Evolutionary conservation across 306 rosid species (phyloP).

Genomic region (Cicer arietinum): DNA sequence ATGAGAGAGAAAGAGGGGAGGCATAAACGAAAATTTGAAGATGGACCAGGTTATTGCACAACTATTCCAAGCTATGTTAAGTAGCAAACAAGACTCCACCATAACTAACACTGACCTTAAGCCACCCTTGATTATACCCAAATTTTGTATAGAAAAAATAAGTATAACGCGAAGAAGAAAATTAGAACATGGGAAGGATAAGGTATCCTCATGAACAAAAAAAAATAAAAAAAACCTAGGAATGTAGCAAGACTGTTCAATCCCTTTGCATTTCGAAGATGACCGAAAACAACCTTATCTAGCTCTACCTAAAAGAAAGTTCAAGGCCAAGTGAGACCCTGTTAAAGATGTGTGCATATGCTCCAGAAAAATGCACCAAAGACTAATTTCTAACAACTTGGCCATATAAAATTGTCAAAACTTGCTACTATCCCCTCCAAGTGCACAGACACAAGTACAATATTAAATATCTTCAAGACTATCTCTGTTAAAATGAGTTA

Average conservation of each 20-base stretch:
- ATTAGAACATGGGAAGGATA: background rate
- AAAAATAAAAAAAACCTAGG: background rate
- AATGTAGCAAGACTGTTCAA: constrained; percentile 8
- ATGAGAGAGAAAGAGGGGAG: background rate
- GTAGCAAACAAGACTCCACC: constrained; percentile 23
- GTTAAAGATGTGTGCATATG: no score
- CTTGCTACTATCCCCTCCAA: background rate
- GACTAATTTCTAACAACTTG: constrained; percentile 19
- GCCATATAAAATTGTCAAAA: constrained; percentile 1
- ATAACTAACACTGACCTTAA: background rate
- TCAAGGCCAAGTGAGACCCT: constrained; percentile 3
- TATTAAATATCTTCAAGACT: background rate
- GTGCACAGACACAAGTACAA: constrained; percentile 26
- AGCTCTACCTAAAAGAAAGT: background rate
- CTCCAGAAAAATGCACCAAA: no score
- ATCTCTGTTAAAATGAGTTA: constrained; percentile 9
- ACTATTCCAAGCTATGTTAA: constrained; percentile 30
- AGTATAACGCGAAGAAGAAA: background rate
- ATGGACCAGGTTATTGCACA: constrained; percentile 11
- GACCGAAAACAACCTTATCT: constrained; percentile 12
- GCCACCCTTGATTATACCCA: constrained; percentile 2
- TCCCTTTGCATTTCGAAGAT: constrained; percentile 1
- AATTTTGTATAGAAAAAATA: background rate
- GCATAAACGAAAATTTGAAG: constrained; percentile 17
- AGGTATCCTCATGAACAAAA: background rate